Evolutionary conservation across 805 yeast genomes (phyloP).

Genomic region (Starmera dryadoides): DNA sequence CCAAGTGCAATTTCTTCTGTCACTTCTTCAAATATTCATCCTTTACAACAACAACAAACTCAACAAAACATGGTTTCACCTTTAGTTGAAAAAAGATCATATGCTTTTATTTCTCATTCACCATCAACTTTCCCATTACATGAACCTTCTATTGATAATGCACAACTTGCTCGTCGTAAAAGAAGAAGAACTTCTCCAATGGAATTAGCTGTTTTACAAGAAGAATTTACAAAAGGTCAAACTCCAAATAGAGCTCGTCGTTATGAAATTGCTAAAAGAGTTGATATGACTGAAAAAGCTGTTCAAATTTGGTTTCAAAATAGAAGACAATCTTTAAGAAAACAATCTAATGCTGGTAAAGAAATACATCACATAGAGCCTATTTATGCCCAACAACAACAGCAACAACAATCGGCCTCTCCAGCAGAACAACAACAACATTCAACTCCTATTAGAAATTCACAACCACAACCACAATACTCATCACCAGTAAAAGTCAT

Average conservation of each 20-base stretch:
- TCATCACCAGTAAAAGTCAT: neutral
- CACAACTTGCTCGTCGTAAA: slow-evolving; percentile 88
- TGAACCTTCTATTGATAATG: slow-evolving; percentile 82
- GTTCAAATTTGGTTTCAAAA: slow-evolving; percentile 99
- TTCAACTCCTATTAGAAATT: slow-evolving; percentile 4
- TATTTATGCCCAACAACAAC: slow-evolving; percentile 4
- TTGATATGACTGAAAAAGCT: slow-evolving; percentile 94
- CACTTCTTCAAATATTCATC: too few species aligned
- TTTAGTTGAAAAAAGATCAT: slow-evolving; percentile 29
- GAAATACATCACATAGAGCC: slow-evolving; percentile 23
- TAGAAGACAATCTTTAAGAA: slow-evolving; percentile 76
- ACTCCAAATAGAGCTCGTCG: slow-evolving; percentile 80
- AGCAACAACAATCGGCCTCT: neutral
- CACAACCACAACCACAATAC: neutral
- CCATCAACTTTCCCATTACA: slow-evolving; percentile 80
- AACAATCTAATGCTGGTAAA: slow-evolving; percentile 28
- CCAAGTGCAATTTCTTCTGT: neutral
- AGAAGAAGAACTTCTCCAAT: slow-evolving; percentile 91
- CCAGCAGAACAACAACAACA: neutral
- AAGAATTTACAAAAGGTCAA: slow-evolving; percentile 66
- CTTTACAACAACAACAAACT: neutral
- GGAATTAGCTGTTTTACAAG: slow-evolving; percentile 74
- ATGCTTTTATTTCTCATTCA: slow-evolving; percentile 91
- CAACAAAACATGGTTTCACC: slow-evolving; percentile 13
- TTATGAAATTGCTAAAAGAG: slow-evolving; percentile 68